These are phyloP conservation scores for Akebia trifoliata DNA, from an alignment of 164 flowering plant genomes.

Conservation along the genomic window DNA sequence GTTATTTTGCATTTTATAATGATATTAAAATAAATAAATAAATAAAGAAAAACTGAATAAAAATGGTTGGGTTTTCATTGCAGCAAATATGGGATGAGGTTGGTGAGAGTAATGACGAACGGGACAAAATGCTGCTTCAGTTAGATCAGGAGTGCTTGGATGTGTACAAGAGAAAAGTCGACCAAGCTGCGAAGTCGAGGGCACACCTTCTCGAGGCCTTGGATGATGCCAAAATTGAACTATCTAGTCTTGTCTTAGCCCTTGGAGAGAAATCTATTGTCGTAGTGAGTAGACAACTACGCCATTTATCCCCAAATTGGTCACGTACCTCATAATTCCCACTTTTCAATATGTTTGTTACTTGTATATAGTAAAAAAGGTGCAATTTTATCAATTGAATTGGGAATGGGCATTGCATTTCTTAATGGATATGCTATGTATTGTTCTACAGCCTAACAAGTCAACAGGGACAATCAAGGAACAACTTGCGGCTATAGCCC, in stretches of 20 bases:
- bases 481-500: slow-evolving; percentile 86
- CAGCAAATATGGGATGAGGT: slow-evolving; percentile 99
- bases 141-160: slow-evolving; percentile 94
- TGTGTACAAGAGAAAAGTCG: slow-evolving; percentile 93
- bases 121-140: slow-evolving; percentile 91
- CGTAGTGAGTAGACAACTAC: slow-evolving; percentile 48
- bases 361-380: background rate
- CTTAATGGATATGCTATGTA: slow-evolving; percentile 10
- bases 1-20: background rate
- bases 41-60: background rate
- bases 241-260: slow-evolving; percentile 62
- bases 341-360: background rate
- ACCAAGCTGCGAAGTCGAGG: slow-evolving; percentile 75
- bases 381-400: background rate
- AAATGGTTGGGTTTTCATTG: slow-evolving; percentile 9
- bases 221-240: slow-evolving; percentile 71
- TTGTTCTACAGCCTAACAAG: slow-evolving; percentile 61
- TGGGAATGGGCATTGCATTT: no score
- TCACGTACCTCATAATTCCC: background rate
- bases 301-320: background rate
- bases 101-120: slow-evolving; percentile 84
- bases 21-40: background rate
- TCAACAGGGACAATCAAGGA: slow-evolving; percentile 85
- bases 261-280: slow-evolving; percentile 73
- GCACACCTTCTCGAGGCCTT: slow-evolving; percentile 77